These are phyloP conservation scores for Mycotypha africana DNA, from an alignment of 371 early-diverging fungal genomes.

Conservation along the genomic window DNA sequence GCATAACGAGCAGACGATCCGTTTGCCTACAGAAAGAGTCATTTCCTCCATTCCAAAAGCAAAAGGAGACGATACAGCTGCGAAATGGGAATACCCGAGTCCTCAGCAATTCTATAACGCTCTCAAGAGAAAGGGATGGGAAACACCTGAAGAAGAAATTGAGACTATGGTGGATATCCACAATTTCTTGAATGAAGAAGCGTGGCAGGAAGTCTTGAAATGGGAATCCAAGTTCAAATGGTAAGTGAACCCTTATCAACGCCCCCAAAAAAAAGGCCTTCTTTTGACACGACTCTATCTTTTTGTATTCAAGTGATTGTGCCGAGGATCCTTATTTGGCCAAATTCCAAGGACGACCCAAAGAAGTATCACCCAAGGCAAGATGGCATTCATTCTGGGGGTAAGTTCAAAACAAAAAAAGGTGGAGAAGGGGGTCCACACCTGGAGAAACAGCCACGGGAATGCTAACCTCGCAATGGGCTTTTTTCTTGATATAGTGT, in stretches of 20 bases:
- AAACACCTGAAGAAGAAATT: constrained; percentile 85
- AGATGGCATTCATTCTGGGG: constrained; percentile 54
- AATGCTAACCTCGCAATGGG: too few species aligned
- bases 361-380: constrained; percentile 77
- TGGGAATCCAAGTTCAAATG: constrained; percentile 82
- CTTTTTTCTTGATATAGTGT: constrained; percentile 27
- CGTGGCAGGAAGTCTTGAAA: constrained; percentile 89
- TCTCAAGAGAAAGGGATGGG: constrained; percentile 89
- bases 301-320: constrained; percentile 34
- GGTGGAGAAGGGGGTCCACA: neutral
- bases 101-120: constrained; percentile 97
- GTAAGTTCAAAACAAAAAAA: constrained; percentile 23
- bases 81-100: constrained; percentile 92
- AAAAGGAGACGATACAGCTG: constrained; percentile 17
- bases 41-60: constrained; percentile 60
- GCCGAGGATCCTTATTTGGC: constrained; percentile 61
- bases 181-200: constrained; percentile 94
- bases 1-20: constrained; percentile 58
- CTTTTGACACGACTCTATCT: too few species aligned
- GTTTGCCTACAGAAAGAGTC: constrained; percentile 70
- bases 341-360: constrained; percentile 79
- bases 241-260: constrained; percentile 30
- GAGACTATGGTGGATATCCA: constrained; percentile 95
- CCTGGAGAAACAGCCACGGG: neutral
- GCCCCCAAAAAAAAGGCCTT: neutral